Base-by-base conservation (phyloP, 495 filamentous ascomycete genomes). In the Trichoderma orchidacearum region DNA sequence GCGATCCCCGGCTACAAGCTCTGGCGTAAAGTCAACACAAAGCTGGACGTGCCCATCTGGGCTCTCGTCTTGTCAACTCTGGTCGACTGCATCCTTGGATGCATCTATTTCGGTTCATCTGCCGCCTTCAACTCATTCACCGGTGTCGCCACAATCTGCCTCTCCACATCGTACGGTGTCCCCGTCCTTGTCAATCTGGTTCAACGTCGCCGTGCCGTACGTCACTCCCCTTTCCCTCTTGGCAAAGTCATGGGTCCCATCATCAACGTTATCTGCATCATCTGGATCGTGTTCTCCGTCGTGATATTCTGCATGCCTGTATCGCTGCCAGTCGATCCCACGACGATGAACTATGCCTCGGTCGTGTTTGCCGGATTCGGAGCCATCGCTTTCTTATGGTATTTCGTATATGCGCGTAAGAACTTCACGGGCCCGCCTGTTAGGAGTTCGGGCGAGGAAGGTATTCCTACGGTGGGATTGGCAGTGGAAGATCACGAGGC, bases 1-100 rank as follows among this genome's bases (percentile, higher is more conserved):
- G 85, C 85, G 12, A 88, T 88, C 54, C 85, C 83, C 0, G 80
- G 84, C 3, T 85, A 82, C 56, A 65, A 74, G 18, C 65, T 87
- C 29, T 89, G 83, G 83, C 76, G 77, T 63, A 68, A 72, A 15
- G 77, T 81, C 31, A 76, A 82, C 59, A 59, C 61, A 23, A 62
- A 67, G 1, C 76, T 77, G 65, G 70, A 69, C 18, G 70, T 72
- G 3, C 80, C 81, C 11, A 70, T 84, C 51, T 67, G 72, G 29
- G 80, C 82, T 15, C 69, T 85, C 53, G 81, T 75, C 66, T 66
- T 85, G 3, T 80, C 78, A 0, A 76, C 78, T 3, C 68, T 75
- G 18, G 69, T 84, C 12, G 70, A 80, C 45, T 83, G 83, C 66
- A 67, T 78, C 30, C 70, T 85, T 2, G 75, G 76, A 0, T 69